Evolutionary conservation across 371 early-diverging fungal genomes (phyloP).

Genomic region (Phascolomyces articulosus): DNA sequence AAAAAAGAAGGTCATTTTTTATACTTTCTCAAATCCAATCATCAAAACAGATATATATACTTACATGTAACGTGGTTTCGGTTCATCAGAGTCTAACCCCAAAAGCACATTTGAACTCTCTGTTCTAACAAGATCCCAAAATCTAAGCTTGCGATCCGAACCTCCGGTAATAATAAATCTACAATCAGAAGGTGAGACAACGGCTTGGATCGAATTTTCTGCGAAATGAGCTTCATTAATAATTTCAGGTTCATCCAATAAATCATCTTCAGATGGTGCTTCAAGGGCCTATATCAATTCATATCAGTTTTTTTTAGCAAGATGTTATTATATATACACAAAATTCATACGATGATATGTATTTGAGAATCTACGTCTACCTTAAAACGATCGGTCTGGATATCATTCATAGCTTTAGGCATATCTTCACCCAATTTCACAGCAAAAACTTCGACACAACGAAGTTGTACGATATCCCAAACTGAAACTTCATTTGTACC

Average conservation of each 20-base stretch:
- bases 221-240: conserved; percentile 51
- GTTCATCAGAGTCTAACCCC: conserved; percentile 65
- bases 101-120: conserved; percentile 77
- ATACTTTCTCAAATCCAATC: too few relatives aligned
- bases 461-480: conserved; percentile 78
- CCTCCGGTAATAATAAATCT: conserved; percentile 81
- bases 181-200: conserved; percentile 56
- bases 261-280: conserved; percentile 55
- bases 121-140: conserved; percentile 72
- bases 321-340: too few relatives aligned
- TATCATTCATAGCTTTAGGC: conserved; percentile 27
- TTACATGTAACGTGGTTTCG: conserved; percentile 65
- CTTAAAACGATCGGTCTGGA: conserved; percentile 56
- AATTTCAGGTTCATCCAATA: conserved; percentile 54
- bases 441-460: conserved; percentile 75
- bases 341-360: too few relatives aligned
- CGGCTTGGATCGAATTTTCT: conserved; percentile 60
- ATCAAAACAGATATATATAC: neutral
- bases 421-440: conserved; percentile 66
- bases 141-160: conserved; percentile 81
- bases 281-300: conserved; percentile 55
- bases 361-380: too few relatives aligned
- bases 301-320: too few relatives aligned
- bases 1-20: neutral
- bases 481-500: conserved; percentile 82